phyloP scores from a whole-genome alignment of 108 stramenopile species.

The Cyclotella sp. region DNA sequence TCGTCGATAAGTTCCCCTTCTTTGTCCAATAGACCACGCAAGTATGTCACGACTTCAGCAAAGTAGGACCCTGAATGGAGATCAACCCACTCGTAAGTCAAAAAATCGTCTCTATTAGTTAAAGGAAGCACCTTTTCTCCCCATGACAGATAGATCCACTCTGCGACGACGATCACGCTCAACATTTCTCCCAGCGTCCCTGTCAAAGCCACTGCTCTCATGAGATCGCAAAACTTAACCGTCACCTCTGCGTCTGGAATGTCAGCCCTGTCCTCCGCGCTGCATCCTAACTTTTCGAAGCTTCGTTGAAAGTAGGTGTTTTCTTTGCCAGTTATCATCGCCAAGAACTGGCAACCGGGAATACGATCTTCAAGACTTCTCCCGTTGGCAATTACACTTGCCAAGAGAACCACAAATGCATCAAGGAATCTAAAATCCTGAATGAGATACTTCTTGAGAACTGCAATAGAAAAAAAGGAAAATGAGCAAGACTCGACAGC shows the following conservation, averaged over 20 bases:
- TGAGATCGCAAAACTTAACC: constrained; percentile 48
- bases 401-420: constrained; percentile 63
- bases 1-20: constrained; percentile 56
- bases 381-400: constrained; percentile 59
- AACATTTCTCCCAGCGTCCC: constrained; percentile 70
- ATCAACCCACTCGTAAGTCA: constrained; percentile 72
- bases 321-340: constrained; percentile 70
- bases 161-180: constrained; percentile 71
- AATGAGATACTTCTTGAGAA: constrained; percentile 61
- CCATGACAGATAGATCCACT: constrained; percentile 77
- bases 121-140: constrained; percentile 53
- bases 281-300: constrained; percentile 54
- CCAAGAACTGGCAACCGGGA: constrained; percentile 70
- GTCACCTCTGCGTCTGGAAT: constrained; percentile 61
- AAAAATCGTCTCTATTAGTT: constrained; percentile 59
- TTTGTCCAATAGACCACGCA: constrained; percentile 63
- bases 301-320: constrained; percentile 73
- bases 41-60: constrained; percentile 58
- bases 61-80: constrained; percentile 69
- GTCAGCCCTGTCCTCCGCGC: constrained; percentile 44
- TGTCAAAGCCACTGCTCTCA: constrained; percentile 53
- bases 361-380: constrained; percentile 65
- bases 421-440: constrained; percentile 80
- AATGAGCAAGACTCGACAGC: not conserved
- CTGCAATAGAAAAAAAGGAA: not conserved